Base-by-base conservation (phyloP, 139 green algal genomes). In the Chlorella sp. region DNA sequence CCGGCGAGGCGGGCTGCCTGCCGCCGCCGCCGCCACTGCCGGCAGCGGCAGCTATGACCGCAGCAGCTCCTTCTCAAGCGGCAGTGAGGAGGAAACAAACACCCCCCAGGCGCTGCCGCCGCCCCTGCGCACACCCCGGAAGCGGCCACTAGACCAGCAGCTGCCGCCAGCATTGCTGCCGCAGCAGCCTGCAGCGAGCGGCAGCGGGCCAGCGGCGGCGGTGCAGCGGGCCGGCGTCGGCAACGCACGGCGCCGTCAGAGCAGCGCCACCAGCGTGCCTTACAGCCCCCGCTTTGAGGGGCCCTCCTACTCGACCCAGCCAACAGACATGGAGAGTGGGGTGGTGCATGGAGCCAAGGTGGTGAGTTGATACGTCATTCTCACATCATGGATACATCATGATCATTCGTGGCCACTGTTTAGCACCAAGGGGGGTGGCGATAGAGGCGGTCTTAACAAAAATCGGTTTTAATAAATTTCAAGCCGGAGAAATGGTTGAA, bases 301-400 rank as follows among this genome's bases (percentile, higher is more conserved):
- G 14, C 69, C 76, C 28, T 36, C 30, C 40, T 90, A 90, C 66
- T 90, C 87, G 0, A 91, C 88, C 14, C 32, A 48, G 57, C 26
- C 78, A 22, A n/a, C 37, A 5, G 28, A 76, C 34, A n/a, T 92
- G 40, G 90, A 93, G 84, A 15, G 34, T 18, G 91, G 91, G 5
- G 42, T 94, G 39, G 91, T 94, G 40, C 75, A 87, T 32, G 91
- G 91, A 15, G 91, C 91, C 40, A 87, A 88, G 68, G 86, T 94
- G 42, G 69, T 83, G 32, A 84, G 90, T 26, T 36, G 21, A 3
- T n/a, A n/a, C n/a, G n/a, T n/a, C n/a, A n/a, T n/a, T n/a, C n/a
- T n/a, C n/a, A n/a, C n/a, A n/a, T n/a, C n/a, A n/a, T n/a, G n/a
- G n/a, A n/a, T n/a, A n/a, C n/a, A n/a, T n/a, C n/a, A n/a, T n/a